Conservation (phyloP, 2,329 filamentous ascomycete genomes). For the Colletotrichum sp. region DNA sequence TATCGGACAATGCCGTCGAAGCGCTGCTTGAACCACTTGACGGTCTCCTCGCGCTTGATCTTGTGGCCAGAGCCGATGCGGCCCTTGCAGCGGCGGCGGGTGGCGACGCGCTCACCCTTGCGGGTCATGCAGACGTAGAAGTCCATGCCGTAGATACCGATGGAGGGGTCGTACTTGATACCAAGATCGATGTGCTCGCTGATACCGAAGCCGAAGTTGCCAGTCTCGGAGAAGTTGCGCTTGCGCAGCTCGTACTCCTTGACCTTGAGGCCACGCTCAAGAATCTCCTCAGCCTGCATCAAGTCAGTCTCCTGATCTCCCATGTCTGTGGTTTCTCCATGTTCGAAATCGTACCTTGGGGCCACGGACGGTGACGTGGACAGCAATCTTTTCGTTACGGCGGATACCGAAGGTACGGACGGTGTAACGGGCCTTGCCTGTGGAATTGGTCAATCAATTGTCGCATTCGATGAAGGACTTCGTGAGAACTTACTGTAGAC, state of each 20-base stretch:
- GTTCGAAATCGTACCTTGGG: slow-evolving; percentile 63
- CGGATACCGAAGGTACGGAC: slow-evolving; percentile 99
- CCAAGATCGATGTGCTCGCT: slow-evolving; percentile 99
- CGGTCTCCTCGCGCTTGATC: slow-evolving; percentile 92
- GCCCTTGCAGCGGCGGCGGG: slow-evolving; percentile 89
- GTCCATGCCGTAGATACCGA: slow-evolving; percentile 99
- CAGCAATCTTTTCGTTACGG: slow-evolving; percentile 99
- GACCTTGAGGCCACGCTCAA: slow-evolving; percentile 99
- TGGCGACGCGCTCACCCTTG: slow-evolving; percentile 96
- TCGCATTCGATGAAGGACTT: background rate
- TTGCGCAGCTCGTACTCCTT: slow-evolving; percentile 99
- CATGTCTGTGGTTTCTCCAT: background rate
- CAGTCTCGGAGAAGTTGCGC: slow-evolving; percentile 99
- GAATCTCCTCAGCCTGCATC: slow-evolving; percentile 89
- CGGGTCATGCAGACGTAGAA: slow-evolving; percentile 99
- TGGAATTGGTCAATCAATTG: slow-evolving; percentile 19
- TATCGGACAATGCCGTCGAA: slow-evolving; percentile 99
- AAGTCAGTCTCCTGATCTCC: background rate
- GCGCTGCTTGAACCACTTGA: slow-evolving; percentile 92
- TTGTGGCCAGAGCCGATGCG: slow-evolving; percentile 86
- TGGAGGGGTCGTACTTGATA: slow-evolving; percentile 99
- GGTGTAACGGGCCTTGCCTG: slow-evolving; percentile 99
- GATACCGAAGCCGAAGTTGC: slow-evolving; percentile 99
- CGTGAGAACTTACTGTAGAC: slow-evolving; percentile 83
- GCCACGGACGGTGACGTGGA: slow-evolving; percentile 99